Percentiles rank a stretch among this genome's conserved stretches.
Conservation (phyloP, 108 stramenopile species). For the Nitzschia sp. region DNA sequence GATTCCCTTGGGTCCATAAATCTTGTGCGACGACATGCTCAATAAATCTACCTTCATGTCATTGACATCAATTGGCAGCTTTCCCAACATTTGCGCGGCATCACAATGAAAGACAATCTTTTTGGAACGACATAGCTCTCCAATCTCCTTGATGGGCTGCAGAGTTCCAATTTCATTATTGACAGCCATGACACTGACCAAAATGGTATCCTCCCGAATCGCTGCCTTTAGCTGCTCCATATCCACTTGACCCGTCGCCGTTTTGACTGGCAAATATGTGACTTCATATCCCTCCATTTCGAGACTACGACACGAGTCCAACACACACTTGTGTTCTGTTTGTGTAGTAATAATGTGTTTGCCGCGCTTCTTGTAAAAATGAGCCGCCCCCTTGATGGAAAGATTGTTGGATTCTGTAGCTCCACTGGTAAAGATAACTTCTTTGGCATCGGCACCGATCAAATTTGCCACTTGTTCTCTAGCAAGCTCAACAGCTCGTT, state of each 20-base stretch:
- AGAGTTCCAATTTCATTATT: conserved; percentile 99
- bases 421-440: conserved; percentile 98
- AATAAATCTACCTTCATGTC: conserved; percentile 94
- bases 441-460: conserved; percentile 91
- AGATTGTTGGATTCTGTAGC: conserved; percentile 99
- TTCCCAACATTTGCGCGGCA: conserved; percentile 98
- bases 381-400: conserved; percentile 97
- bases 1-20: conserved; percentile 99
- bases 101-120: conserved; percentile 98
- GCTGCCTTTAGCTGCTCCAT: conserved; percentile 85
- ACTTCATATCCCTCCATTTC: conserved; percentile 98
- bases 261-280: conserved; percentile 92
- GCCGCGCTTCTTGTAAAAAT: conserved; percentile 85
- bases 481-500: conserved; percentile 88
- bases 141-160: conserved; percentile 96
- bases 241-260: conserved; percentile 89
- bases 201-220: conserved; percentile 92
- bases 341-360: conserved; percentile 98
- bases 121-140: conserved; percentile 87
- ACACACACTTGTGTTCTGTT: conserved; percentile 99
- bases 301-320: conserved; percentile 94
- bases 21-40: conserved; percentile 96
- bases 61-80: conserved; percentile 96
- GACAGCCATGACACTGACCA: conserved; percentile 97
- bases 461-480: conserved; percentile 89